Conservation (phyloP, 2,329 filamentous ascomycete genomes). For the Rasamsonia emersonii region DNA sequence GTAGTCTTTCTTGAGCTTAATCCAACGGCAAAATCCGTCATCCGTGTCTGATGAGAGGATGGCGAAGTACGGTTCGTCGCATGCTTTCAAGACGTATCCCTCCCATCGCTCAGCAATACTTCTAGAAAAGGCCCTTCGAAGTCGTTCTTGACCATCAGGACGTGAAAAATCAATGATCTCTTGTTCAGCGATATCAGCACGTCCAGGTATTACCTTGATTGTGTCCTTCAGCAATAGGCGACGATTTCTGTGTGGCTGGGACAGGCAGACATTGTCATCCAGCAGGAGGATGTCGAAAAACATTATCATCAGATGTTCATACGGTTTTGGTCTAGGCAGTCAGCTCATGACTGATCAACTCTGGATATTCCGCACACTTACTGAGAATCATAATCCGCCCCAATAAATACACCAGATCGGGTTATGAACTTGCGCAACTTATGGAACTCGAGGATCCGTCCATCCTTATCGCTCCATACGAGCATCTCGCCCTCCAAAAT, state of each 20-base stretch:
- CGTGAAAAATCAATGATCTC: constrained; percentile 58
- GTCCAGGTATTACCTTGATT: constrained; percentile 48
- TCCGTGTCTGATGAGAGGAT: constrained; percentile 29
- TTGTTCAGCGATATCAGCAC: constrained; percentile 58
- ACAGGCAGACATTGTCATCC: constrained; percentile 46
- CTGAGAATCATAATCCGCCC: constrained; percentile 60
- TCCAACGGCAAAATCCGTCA: constrained; percentile 42
- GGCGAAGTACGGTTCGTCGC: constrained; percentile 67
- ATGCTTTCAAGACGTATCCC: constrained; percentile 71
- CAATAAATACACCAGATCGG: constrained; percentile 61
- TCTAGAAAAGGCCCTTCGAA: constrained; percentile 58
- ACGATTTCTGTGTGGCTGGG: constrained; percentile 33
- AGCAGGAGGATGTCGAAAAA: constrained; percentile 53
- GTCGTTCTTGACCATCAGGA: constrained; percentile 41
- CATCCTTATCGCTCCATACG: constrained; percentile 61
- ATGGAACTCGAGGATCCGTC: constrained; percentile 65
- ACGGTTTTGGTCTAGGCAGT: constrained; percentile 34
- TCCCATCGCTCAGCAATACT: constrained; percentile 61
- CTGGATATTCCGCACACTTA: constrained; percentile 27
- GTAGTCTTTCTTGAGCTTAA: constrained; percentile 87
- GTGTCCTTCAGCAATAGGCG: constrained; percentile 49
- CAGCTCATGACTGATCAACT: constrained; percentile 10
- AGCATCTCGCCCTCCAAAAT: constrained; percentile 80
- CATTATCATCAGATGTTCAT: constrained; percentile 53
- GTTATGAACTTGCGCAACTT: constrained; percentile 73